Base-by-base conservation (phyloP, 345 rosid species). In the Clarkia xantiana region DNA sequence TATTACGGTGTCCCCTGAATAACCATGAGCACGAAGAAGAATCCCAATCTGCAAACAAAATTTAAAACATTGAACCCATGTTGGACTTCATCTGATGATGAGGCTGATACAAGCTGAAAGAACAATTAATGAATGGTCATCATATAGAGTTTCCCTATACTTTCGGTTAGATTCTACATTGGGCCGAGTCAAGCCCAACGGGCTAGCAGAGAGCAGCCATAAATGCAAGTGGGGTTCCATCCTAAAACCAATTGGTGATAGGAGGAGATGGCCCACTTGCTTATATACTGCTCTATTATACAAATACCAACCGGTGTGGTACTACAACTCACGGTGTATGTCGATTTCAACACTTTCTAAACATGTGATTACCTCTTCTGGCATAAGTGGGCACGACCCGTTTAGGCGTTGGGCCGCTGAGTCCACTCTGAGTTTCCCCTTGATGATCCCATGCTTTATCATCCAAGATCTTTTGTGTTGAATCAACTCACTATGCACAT, bases 381-480 rank as follows among this genome's bases (percentile, higher is more conserved):
- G 96, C 83, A 68, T 78, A 44, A 86, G 66, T 25, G 98, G 98
- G 60, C 98, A 91, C 25, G 76, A 73, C 36, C 98, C 98, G 9
- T 69, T 67, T 9, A 70, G 67, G 47, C 97, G 94, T 55, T 66
- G 74, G 51, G 71, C 52, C 3, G 68, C 67, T 44, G 96, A 91
- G 69, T 83, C 58, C 57, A 81, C 73, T 25, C 74, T 58, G 52
- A 86, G 85, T 58, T 71, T 80, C 18, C 91, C 94, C 69, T 81
- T 83, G 29, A 84, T 76, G 50, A 91, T 70, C 63, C 86, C 71
- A 9, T 76, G 98, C 75, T 83, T 91, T 54, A 69, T 71, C 94
- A 86, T 79, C 98, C 93, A 79, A 20, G 89, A 74, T 67, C 98
- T 65, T 68, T 80, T 91, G 66, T 91, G 98, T 67, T 83, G 98